Percentiles rank a stretch among this genome's conserved stretches.
Evolutionary conservation across 352 stramenopile genomes (phyloP).

Genomic region (Globisporangium recalcitrans): DNA sequence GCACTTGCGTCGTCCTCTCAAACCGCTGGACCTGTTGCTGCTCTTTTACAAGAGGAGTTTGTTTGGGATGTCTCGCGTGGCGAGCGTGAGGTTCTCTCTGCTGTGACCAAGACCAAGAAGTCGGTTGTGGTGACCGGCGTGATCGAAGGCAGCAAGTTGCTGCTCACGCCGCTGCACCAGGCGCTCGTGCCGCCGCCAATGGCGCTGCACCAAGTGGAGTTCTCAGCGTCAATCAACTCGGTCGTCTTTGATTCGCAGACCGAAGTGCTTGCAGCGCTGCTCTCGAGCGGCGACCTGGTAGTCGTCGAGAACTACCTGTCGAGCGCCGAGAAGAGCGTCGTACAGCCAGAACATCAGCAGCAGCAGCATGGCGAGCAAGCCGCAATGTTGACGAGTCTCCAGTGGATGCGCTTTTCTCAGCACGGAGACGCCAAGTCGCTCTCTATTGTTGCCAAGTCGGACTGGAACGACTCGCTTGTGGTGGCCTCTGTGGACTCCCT

Average conservation of each 20-base stretch:
- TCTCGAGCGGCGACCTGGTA: constrained; percentile 36
- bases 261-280: constrained; percentile 31
- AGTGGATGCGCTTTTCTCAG: constrained; percentile 27
- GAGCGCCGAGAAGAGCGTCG: background rate
- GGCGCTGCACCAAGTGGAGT: constrained; percentile 36
- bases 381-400: constrained; percentile 19
- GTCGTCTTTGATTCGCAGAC: constrained; percentile 46
- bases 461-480: constrained; percentile 27
- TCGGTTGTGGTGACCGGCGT: constrained; percentile 45
- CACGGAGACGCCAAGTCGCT: constrained; percentile 12
- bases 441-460: constrained; percentile 27
- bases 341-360: background rate
- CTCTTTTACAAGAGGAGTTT: constrained; percentile 49
- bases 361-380: background rate
- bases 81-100: constrained; percentile 14
- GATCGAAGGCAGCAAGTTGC: constrained; percentile 51
- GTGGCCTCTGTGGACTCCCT: constrained; percentile 1
- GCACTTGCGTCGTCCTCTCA: background rate
- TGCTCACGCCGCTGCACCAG: constrained; percentile 65
- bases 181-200: constrained; percentile 67
- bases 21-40: constrained; percentile 13
- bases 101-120: constrained; percentile 6
- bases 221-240: constrained; percentile 41
- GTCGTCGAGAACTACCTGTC: constrained; percentile 46
- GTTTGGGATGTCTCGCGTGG: constrained; percentile 33